Percentiles rank a stretch among this genome's conserved stretches.
Conservation (phyloP, 176 grass and related monocot species). For the Aegilops tauschii region DNA sequence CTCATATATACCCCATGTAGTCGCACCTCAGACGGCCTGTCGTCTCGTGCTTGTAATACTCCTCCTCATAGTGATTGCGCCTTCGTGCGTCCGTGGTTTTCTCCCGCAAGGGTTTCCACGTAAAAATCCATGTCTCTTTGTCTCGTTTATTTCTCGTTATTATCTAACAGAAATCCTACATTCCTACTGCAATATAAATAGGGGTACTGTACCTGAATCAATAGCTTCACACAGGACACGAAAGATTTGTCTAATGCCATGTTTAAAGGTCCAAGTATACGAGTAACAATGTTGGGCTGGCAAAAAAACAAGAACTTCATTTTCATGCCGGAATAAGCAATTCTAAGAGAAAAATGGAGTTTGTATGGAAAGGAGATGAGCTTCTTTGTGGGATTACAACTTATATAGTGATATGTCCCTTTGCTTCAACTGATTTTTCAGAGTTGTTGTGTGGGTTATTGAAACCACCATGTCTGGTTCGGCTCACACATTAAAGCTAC, state of each 20-base stretch:
- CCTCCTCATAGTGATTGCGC: too few species aligned
- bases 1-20: too few species aligned
- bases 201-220: conserved; percentile 15
- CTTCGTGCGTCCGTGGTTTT: too few species aligned
- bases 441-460: background rate
- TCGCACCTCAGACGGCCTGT: too few species aligned
- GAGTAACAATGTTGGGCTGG: background rate
- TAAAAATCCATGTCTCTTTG: too few species aligned
- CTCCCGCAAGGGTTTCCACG: too few species aligned
- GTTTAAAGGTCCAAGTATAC: background rate
- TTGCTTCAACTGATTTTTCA: background rate
- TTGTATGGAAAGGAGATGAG: background rate
- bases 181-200: background rate
- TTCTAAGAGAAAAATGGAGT: background rate
- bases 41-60: too few species aligned
- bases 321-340: background rate
- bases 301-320: background rate
- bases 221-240: conserved; percentile 29
- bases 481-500: background rate
- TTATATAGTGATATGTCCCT: background rate
- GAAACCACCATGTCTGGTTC: background rate
- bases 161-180: background rate
- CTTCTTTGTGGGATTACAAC: background rate
- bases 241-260: conserved; percentile 2
- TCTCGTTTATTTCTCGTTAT: too few species aligned